A percentile compares a stretch with the other conserved stretches of the same genome.
phyloP scores from a whole-genome alignment of 2,329 filamentous ascomycete species.

The Colletotrichum ledebouriae region DNA sequence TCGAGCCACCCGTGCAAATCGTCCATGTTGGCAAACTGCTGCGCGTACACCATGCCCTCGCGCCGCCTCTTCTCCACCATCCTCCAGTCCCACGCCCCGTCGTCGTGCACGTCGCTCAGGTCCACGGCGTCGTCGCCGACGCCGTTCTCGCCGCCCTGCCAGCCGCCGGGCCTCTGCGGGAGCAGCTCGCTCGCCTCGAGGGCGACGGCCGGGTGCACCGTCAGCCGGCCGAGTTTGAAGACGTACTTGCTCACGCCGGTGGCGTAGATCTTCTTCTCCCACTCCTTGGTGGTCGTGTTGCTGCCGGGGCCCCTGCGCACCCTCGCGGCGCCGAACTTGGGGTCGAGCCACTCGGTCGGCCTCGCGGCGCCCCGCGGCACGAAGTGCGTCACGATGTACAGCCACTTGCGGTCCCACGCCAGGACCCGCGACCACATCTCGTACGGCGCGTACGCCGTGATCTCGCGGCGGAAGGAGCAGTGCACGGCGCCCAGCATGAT shows the following conservation, averaged over 20 bases:
- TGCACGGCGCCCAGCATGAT: slow-evolving; percentile 80
- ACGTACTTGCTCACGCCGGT: slow-evolving; percentile 85
- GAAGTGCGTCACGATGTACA: slow-evolving; percentile 82
- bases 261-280: slow-evolving; percentile 76
- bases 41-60: slow-evolving; percentile 67
- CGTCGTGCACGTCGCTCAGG: slow-evolving; percentile 51
- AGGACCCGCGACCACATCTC: slow-evolving; percentile 81
- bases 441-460: slow-evolving; percentile 76
- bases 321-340: slow-evolving; percentile 56
- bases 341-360: slow-evolving; percentile 67
- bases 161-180: slow-evolving; percentile 78
- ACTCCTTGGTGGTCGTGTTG: slow-evolving; percentile 59
- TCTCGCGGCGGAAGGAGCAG: slow-evolving; percentile 81
- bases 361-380: slow-evolving; percentile 71
- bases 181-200: slow-evolving; percentile 80
- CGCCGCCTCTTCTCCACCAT: slow-evolving; percentile 67
- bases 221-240: slow-evolving; percentile 84
- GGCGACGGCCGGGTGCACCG: slow-evolving; percentile 84
- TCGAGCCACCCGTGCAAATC: slow-evolving; percentile 65
- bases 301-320: slow-evolving; percentile 31
- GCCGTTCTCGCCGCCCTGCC: slow-evolving; percentile 63
- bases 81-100: slow-evolving; percentile 69
- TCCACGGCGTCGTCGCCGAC: slow-evolving; percentile 56
- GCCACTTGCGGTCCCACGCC: slow-evolving; percentile 85
- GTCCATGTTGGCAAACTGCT: slow-evolving; percentile 70